Conservation (phyloP, 2,329 filamentous ascomycete genomes). For the Mycosphaerelloides madeirae region DNA sequence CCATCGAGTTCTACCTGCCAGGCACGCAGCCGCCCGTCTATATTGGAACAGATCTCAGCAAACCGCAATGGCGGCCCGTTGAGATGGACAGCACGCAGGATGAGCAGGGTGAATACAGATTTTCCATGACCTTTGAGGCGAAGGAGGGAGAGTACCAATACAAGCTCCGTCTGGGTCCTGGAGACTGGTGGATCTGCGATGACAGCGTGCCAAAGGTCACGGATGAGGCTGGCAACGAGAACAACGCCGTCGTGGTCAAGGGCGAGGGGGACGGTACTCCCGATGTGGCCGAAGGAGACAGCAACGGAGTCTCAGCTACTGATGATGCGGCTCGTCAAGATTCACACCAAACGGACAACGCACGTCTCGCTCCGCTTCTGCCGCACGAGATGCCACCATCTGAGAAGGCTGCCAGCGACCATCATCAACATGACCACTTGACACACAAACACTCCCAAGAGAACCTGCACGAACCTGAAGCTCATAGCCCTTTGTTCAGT, state of each 20-base stretch:
- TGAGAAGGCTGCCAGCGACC: neutral
- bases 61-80: slow-evolving; percentile 60
- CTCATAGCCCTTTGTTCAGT: slow-evolving; percentile 28
- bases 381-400: slow-evolving; percentile 6
- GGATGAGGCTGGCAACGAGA: slow-evolving; percentile 50
- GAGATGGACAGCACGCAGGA: slow-evolving; percentile 57
- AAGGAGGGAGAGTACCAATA: slow-evolving; percentile 63
- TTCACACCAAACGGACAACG: neutral
- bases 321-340: slow-evolving; percentile 1
- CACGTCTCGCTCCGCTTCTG: slow-evolving; percentile 1
- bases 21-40: slow-evolving; percentile 64
- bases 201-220: slow-evolving; percentile 54
- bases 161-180: slow-evolving; percentile 65
- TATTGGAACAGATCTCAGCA: slow-evolving; percentile 64
- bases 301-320: slow-evolving; percentile 1
- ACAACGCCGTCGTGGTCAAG: slow-evolving; percentile 47
- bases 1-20: slow-evolving; percentile 57
- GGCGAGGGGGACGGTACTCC: slow-evolving; percentile 10
- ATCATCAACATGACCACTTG: too few relatives aligned
- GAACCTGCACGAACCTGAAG: slow-evolving; percentile 7
- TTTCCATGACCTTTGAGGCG: slow-evolving; percentile 53
- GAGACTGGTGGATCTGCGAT: slow-evolving; percentile 67
- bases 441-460: too few relatives aligned
- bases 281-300: slow-evolving; percentile 1
- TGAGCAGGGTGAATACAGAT: slow-evolving; percentile 51